These are phyloP conservation scores for Clavispora carvajalis DNA, from an alignment of 805 yeast species.

Conservation along the genomic window DNA sequence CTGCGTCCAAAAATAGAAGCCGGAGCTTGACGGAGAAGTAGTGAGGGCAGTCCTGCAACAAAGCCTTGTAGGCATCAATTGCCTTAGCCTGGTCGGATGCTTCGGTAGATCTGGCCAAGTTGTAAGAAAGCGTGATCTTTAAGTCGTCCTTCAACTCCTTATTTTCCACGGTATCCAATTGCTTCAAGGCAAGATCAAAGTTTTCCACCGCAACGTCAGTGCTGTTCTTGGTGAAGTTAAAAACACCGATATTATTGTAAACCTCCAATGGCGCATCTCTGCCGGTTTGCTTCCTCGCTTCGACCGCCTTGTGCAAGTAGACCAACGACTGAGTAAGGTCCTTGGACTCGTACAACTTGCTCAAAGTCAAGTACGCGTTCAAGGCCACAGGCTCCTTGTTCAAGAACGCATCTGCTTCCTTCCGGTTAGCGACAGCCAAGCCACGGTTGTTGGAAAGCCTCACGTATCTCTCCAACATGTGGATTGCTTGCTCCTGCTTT, in stretches of 20 bases:
- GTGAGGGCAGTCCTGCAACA: constrained; percentile 58
- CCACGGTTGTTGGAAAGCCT: constrained; percentile 51
- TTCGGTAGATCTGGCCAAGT: constrained; percentile 73
- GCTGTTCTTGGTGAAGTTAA: constrained; percentile 63
- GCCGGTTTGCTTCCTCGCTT: constrained; percentile 36
- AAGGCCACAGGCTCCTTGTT: constrained; percentile 52
- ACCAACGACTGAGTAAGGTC: constrained; percentile 65
- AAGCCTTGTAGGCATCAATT: constrained; percentile 44
- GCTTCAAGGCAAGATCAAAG: constrained; percentile 48
- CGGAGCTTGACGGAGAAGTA: constrained; percentile 76
- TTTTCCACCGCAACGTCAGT: constrained; percentile 50
- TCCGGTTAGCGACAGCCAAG: constrained; percentile 18
- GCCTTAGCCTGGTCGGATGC: constrained; percentile 32
- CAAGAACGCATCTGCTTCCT: constrained; percentile 19
- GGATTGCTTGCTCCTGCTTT: constrained; percentile 51
- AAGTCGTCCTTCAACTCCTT: constrained; percentile 29
- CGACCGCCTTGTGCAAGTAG: constrained; percentile 57
- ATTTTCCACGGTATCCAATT: constrained; percentile 23
- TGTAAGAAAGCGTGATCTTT: constrained; percentile 42
- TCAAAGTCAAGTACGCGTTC: constrained; percentile 63
- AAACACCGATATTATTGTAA: constrained; percentile 79
- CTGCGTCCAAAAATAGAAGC: constrained; percentile 53
- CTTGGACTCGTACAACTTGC: constrained; percentile 63
- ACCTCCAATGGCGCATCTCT: constrained; percentile 54
- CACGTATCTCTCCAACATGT: constrained; percentile 64